phyloP scores from a whole-genome alignment of 2,329 filamentous ascomycete genomes.

The Fusarium pseudograminearum region DNA sequence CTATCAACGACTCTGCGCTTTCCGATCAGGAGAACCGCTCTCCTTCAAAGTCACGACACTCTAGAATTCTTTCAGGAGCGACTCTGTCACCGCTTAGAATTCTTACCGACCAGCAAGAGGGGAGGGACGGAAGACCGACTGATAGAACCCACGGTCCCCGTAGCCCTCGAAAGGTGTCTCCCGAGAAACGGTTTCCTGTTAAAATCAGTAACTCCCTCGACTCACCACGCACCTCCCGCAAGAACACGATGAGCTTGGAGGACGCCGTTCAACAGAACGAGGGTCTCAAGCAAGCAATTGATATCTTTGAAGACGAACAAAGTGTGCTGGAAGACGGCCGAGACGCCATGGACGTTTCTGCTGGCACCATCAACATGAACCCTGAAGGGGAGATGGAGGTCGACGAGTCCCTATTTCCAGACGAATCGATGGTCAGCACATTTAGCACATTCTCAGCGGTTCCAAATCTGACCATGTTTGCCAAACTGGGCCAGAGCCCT shows the following conservation, averaged over 20 bases:
- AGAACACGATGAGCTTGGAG: slow-evolving; percentile 62
- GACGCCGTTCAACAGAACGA: slow-evolving; percentile 67
- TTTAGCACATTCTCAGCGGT: slow-evolving; percentile 92
- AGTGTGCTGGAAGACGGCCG: slow-evolving; percentile 48
- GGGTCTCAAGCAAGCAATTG: slow-evolving; percentile 69
- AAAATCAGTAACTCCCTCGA: slow-evolving; percentile 60
- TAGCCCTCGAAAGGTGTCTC: slow-evolving; percentile 62
- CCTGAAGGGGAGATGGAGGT: slow-evolving; percentile 43
- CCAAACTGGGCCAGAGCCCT: slow-evolving; percentile 76
- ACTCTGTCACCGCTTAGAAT: slow-evolving; percentile 71
- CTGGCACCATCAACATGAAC: slow-evolving; percentile 49
- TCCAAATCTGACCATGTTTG: slow-evolving; percentile 87
- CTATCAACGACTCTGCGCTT: slow-evolving; percentile 50
- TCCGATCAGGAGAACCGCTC: slow-evolving; percentile 62
- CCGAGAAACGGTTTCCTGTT: slow-evolving; percentile 72
- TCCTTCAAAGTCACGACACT: slow-evolving; percentile 62
- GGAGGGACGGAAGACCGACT: slow-evolving; percentile 38
- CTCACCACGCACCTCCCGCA: slow-evolving; percentile 42
- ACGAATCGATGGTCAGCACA: slow-evolving; percentile 82
- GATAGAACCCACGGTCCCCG: slow-evolving; percentile 50
- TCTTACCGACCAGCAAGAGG: slow-evolving; percentile 55
- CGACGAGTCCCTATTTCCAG: slow-evolving; percentile 62
- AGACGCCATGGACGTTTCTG: slow-evolving; percentile 44
- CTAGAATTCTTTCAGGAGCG: slow-evolving; percentile 67
- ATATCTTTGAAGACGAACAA: slow-evolving; percentile 70